These are phyloP conservation scores for Yamadazyma endophytica DNA, from an alignment of 805 yeast genomes.

Conservation along the genomic window DNA sequence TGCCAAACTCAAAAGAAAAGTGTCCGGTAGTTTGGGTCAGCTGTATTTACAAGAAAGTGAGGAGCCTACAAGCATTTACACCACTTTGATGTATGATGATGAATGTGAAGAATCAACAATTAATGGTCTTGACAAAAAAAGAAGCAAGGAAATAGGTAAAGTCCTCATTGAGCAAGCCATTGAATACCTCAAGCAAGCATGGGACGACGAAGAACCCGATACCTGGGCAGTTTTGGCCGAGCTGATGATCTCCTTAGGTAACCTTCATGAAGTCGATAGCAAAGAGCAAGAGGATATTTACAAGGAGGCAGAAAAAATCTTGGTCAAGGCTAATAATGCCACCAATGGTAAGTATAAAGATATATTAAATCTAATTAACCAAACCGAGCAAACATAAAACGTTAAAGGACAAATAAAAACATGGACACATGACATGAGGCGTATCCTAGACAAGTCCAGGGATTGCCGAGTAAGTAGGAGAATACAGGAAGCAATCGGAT, in stretches of 20 bases:
- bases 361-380: no score
- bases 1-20: constrained; percentile 24
- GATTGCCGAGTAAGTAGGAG: no score
- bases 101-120: constrained; percentile 28
- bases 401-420: no score
- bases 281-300: constrained; percentile 66
- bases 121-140: constrained; percentile 30
- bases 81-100: constrained; percentile 56
- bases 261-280: constrained; percentile 61
- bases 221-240: constrained; percentile 85
- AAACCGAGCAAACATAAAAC: no score
- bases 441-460: no score
- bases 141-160: constrained; percentile 50
- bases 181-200: constrained; percentile 51
- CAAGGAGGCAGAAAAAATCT: constrained; percentile 60
- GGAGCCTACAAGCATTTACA: constrained; percentile 50
- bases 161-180: constrained; percentile 51
- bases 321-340: constrained; percentile 72
- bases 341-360: constrained; percentile 72
- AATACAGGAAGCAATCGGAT: no score
- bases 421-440: no score
- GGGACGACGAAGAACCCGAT: constrained; percentile 71
- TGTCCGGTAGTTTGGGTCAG: constrained; percentile 56
- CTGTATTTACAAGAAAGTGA: constrained; percentile 56
- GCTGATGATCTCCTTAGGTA: constrained; percentile 76